phyloP scores from a whole-genome alignment of 805 yeast species.

The Pichia rugopelliculosa region DNA sequence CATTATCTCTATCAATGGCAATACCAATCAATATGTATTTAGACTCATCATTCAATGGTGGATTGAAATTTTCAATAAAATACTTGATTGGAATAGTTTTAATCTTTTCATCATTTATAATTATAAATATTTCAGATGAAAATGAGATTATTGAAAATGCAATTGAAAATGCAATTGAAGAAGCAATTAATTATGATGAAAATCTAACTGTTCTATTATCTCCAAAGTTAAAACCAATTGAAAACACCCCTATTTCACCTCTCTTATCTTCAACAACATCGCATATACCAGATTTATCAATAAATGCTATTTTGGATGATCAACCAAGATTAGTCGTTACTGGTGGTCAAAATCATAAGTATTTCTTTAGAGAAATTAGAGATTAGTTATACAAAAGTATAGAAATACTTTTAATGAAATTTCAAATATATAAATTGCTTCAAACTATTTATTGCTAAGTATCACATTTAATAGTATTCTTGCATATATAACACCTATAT shows the following conservation, averaged over 20 bases:
- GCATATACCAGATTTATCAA: conserved; percentile 22
- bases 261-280: conserved; percentile 7
- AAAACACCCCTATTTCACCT: not conserved
- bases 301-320: conserved; percentile 9
- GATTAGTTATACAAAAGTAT: not conserved
- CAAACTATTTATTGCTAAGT: not conserved
- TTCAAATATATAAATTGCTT: too few species aligned
- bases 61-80: conserved; percentile 24
- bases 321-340: conserved; percentile 25
- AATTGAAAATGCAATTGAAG: conserved; percentile 41
- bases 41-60: conserved; percentile 34
- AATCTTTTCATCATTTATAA: conserved; percentile 39
- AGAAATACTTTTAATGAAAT: too few species aligned
- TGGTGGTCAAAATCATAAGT: conserved; percentile 30
- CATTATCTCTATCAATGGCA: conserved; percentile 43
- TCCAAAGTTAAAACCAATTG: conserved; percentile 26
- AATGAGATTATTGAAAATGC: conserved; percentile 39
- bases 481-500: not conserved
- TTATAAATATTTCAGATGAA: conserved; percentile 40
- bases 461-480: not conserved
- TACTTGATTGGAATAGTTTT: conserved; percentile 42
- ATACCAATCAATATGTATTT: conserved; percentile 46
- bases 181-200: conserved; percentile 40
- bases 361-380: conserved; percentile 25
- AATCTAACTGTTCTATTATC: conserved; percentile 39